A percentile compares a stretch with the other conserved stretches of the same genome.
phyloP scores from a whole-genome alignment of 805 yeast genomes.

The Metschnikowia picachoensis region DNA sequence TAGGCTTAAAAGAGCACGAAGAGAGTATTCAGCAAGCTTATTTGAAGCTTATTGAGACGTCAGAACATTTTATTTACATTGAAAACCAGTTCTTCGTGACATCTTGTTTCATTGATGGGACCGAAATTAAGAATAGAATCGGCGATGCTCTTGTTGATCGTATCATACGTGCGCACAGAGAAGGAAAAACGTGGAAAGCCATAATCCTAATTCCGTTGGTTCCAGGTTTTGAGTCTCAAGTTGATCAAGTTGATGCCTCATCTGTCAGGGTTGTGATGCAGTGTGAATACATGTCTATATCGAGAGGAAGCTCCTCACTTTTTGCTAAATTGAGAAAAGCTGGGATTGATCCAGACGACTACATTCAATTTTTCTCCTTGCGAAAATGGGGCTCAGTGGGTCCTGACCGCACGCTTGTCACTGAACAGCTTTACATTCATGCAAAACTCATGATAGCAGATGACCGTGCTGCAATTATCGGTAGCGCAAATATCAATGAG shows the following conservation, averaged over 20 bases:
- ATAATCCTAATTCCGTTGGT: constrained; percentile 87
- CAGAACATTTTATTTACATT: constrained; percentile 88
- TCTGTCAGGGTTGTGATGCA: constrained; percentile 95
- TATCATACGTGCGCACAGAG: constrained; percentile 80
- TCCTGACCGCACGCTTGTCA: constrained; percentile 62
- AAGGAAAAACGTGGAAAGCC: constrained; percentile 81
- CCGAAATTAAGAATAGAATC: constrained; percentile 77
- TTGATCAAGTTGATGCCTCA: constrained; percentile 90
- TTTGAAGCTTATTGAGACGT: constrained; percentile 81
- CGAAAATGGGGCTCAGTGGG: constrained; percentile 97
- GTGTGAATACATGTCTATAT: constrained; percentile 90
- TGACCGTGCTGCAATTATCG: constrained; percentile 89
- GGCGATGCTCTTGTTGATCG: constrained; percentile 98
- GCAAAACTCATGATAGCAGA: constrained; percentile 91
- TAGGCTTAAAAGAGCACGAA: constrained; percentile 82
- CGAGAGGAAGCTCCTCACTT: constrained; percentile 84
- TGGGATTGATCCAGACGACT: constrained; percentile 86
- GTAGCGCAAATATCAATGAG: constrained; percentile 96
- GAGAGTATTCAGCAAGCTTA: constrained; percentile 92
- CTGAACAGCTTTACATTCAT: constrained; percentile 92
- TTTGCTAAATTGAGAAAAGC: constrained; percentile 74
- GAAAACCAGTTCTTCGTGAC: constrained; percentile 96
- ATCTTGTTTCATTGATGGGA: constrained; percentile 82
- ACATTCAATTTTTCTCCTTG: constrained; percentile 85
- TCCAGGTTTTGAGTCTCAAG: constrained; percentile 96